These are phyloP conservation scores for Lichtheimia ramosa DNA, from an alignment of 371 early-diverging fungal genomes.

Conservation along the genomic window DNA sequence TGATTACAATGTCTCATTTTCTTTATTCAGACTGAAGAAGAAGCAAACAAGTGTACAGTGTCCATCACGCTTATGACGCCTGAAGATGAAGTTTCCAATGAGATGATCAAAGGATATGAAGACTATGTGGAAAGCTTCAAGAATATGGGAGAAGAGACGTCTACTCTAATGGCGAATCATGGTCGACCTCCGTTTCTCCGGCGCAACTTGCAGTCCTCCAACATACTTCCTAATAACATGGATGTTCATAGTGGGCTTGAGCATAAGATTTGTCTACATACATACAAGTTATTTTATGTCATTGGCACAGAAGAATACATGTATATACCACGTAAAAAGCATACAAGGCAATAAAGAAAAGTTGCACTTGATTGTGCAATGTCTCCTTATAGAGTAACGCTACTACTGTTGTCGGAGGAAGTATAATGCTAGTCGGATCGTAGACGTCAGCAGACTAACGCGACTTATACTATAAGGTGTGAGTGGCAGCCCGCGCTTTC, in stretches of 20 bases:
- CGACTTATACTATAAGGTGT: too few species aligned
- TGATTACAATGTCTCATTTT: background rate
- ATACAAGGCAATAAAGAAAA: too few species aligned
- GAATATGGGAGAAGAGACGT: background rate
- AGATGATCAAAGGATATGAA: background rate
- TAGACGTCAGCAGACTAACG: too few species aligned
- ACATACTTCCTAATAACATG: background rate
- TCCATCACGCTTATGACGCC: conserved; percentile 1
- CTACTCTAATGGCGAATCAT: background rate
- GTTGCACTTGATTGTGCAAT: too few species aligned
- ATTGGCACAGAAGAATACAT: conserved; percentile 39
- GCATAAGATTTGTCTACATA: conserved; percentile 44
- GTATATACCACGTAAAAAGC: too few species aligned
- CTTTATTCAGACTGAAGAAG: background rate
- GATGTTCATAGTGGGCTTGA: conserved; percentile 21
- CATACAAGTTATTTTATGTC: conserved; percentile 47
- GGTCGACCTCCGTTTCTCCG: background rate
- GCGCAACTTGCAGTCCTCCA: background rate
- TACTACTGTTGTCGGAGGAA: too few species aligned
- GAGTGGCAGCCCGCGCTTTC: too few species aligned
- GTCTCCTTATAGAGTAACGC: too few species aligned
- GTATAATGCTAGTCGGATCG: too few species aligned
- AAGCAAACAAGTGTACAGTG: conserved; percentile 1
- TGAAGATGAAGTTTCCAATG: background rate
- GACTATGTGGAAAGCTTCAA: background rate